Base-by-base conservation (phyloP, 2,329 filamentous ascomycete genomes). In the Colletotrichum acutatum region DNA sequence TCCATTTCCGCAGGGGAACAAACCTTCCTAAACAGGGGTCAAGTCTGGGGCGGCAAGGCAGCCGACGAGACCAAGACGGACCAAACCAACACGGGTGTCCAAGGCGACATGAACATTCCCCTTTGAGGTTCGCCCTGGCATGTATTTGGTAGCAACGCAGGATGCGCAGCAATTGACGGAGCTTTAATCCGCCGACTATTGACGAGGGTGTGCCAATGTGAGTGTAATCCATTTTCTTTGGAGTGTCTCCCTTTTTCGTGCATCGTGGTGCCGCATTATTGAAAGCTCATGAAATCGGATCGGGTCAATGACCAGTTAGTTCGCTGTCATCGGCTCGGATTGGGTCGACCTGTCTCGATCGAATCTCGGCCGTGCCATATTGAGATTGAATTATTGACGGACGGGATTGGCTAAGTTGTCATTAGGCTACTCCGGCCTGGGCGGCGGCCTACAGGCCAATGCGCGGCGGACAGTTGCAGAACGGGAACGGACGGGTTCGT, bases 1-100 rank as follows among this genome's bases (percentile, higher is more conserved):
- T 63, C 65, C 42, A 68, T 64, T 63, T 24, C 32, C 28, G 57
- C 68, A 66, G 57, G 46, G 49, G 49, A 56, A 30, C 30, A 54
- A 49, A 54, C 12, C 16, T 30, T 34, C 32, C 66, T 34, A 26
- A 14, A 32, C 34, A 49, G 42, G 42, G 52, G n/a, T 53, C 46
- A 63, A 53, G n/a, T 53, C 49, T 34, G 64, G 57, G 58, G 59
- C 66, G 59, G 37, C n/a, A 60, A 52, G 42, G 30, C 59, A 61
- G 60, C 60, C 53, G 66, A 70, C 56, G 66, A 66, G 54, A 70
- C 70, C 66, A 65, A 53, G 28, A 46, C 69, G 42, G 59, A 60
- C 42, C 65, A 63, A 69, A 64, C 37, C 52, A 61, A 59, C 42
- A 26, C 42, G 57, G 56, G 16, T 59, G 30, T 54, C 24, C 42